Base-by-base conservation (phyloP, 1,139 yeast genomes). In the Wickerhamomyces sp. region DNA sequence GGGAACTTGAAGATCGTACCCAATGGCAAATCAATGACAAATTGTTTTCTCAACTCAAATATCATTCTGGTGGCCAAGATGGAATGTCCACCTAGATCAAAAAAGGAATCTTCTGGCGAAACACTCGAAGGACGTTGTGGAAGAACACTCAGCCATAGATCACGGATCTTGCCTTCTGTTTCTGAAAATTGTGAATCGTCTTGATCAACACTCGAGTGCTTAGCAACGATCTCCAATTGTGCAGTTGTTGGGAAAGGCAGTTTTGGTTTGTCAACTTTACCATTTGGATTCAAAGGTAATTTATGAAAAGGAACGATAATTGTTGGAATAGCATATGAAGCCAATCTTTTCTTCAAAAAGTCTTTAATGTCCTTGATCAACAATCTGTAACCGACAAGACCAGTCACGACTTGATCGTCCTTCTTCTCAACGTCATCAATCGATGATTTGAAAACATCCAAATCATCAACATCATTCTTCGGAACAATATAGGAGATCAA, bases 11-110 rank as follows among this genome's bases (percentile, higher is more conserved):
- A 91, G 43, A 93, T 83, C 11, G 84, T 77, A 2, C 96, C 96
- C 46, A 91, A 68, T 23, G 98, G 97, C 35, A 91, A 68, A 42
- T 87, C 95, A 28, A 88, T 74, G 32, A 76, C 72, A 41, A 89
- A 67, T 48, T 72, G 73, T 65, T 84, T 83, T 58, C 96, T 76
- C 47, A 91, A 73, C 49, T 85, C 91, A 53, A 91, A 91, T 46
- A 91, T 91, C 96, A 93, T 88, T 58, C 95, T 75, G 0, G 99
- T 93, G 10, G 97, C 98, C 47, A 91, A 68, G 50, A 93, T 89
- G 1, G 97, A 89, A 60, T 93, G 98, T 5, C 99, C 99, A 39
- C 99, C 99, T 40, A 93, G 67, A 55, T 93, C 99, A 54, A 93
- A 93, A 74, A 93, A 93, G 3, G 95, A 85, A 57, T 93, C 98